phyloP scores from a whole-genome alignment of 257 asterid species.

The Cordia subcordata region DNA sequence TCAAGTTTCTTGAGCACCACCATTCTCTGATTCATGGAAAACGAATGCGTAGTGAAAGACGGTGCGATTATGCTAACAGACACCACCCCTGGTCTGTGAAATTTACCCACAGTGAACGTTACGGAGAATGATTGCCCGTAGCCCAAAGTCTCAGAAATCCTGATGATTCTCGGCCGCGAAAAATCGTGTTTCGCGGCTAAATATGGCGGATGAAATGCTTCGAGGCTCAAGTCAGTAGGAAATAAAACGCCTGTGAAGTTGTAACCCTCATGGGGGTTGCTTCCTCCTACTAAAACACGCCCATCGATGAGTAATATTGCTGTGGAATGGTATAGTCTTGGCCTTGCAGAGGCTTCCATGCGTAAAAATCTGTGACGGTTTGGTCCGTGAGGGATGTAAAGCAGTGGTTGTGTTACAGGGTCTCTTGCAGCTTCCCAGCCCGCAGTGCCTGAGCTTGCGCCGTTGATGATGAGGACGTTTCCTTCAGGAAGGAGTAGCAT shows the following conservation, averaged over 20 bases:
- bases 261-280: constrained; percentile 58
- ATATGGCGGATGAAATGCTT: constrained; percentile 61
- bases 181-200: constrained; percentile 25
- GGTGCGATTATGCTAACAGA: constrained; percentile 50
- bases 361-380: constrained; percentile 17
- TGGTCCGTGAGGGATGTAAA: constrained; percentile 28
- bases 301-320: constrained; percentile 54
- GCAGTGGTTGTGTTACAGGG: constrained; percentile 46
- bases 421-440: constrained; percentile 51
- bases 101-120: constrained; percentile 21
- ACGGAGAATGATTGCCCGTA: constrained; percentile 29
- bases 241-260: constrained; percentile 43
- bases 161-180: constrained; percentile 33
- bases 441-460: constrained; percentile 55
- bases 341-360: constrained; percentile 34
- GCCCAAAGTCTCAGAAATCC: constrained; percentile 7
- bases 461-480: constrained; percentile 47
- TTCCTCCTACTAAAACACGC: constrained; percentile 53
- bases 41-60: constrained; percentile 57
- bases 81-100: constrained; percentile 13
- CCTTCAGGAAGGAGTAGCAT: constrained; percentile 61
- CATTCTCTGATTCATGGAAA: constrained; percentile 75
- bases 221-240: constrained; percentile 67
- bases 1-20: constrained; percentile 33
- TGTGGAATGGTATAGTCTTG: constrained; percentile 66